A percentile compares a stretch with the other conserved stretches of the same genome.
These are phyloP conservation scores for Solanum appendiculatum DNA, from an alignment of 257 asterid species.

Conservation along the genomic window DNA sequence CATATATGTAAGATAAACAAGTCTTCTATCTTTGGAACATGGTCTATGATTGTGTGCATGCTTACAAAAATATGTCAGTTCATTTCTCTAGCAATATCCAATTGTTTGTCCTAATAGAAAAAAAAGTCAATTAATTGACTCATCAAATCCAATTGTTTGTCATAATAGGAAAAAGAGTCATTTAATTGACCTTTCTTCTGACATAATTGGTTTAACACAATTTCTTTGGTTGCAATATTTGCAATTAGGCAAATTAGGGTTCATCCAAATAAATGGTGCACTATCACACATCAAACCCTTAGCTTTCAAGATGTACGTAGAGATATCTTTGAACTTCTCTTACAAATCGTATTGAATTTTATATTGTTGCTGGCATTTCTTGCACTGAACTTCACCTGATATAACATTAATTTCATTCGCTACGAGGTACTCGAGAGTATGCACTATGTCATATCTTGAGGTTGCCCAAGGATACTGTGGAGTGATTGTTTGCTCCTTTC, in stretches of 20 bases:
- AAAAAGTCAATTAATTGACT: constrained; percentile 5
- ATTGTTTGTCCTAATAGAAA: constrained; percentile 2
- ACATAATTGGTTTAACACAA: no score
- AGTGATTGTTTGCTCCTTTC: neutral
- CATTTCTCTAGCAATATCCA: neutral
- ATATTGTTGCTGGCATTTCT: neutral
- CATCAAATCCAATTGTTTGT: no score
- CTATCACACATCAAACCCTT: neutral
- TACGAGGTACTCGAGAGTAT: neutral
- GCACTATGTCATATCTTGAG: neutral
- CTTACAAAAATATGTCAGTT: constrained; percentile 8
- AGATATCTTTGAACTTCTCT: neutral
- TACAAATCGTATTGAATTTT: neutral
- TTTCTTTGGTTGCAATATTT: no score
- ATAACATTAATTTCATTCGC: neutral
- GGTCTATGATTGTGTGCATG: neutral
- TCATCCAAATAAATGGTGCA: no score
- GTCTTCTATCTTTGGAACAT: no score
- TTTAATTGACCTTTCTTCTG: no score
- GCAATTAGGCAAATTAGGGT: no score
- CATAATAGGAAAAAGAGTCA: no score
- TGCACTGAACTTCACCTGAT: constrained; percentile 6
- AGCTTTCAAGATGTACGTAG: neutral
- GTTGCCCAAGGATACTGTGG: constrained; percentile 13
- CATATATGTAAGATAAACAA: no score